phyloP scores from a whole-genome alignment of 148 eudicot species.

The Vaccinium vitisidaea region DNA sequence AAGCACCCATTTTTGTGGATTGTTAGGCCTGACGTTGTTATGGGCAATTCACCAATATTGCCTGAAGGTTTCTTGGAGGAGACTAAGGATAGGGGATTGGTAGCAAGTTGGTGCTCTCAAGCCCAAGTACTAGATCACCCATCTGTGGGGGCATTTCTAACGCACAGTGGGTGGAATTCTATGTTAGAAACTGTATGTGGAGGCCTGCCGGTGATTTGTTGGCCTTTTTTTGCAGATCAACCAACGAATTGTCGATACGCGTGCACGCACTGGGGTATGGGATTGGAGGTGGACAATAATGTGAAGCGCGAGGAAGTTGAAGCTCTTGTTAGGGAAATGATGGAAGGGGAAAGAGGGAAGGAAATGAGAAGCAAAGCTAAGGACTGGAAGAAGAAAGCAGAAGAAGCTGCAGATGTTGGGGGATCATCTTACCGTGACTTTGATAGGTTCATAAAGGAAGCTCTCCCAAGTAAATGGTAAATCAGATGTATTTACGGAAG shows the following conservation, averaged over 20 bases:
- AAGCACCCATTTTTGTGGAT: not conserved
- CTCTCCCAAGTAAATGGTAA: not conserved
- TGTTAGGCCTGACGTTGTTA: slow-evolving; percentile 1
- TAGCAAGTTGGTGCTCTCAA: not conserved
- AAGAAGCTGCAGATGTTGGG: not conserved
- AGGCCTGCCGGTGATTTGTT: not conserved
- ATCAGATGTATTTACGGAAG: too few relatives aligned
- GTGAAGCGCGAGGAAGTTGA: not conserved
- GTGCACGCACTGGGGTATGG: not conserved
- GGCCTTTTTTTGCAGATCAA: not conserved
- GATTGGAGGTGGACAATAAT: not conserved
- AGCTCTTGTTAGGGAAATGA: not conserved
- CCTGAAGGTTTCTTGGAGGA: not conserved
- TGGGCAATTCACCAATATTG: not conserved
- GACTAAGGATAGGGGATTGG: not conserved
- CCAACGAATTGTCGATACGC: not conserved
- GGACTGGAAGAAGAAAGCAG: not conserved
- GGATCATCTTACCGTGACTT: not conserved
- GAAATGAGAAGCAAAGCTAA: not conserved
- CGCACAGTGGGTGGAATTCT: not conserved
- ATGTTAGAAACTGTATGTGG: not conserved
- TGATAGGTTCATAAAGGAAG: not conserved
- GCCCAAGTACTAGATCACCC: not conserved
- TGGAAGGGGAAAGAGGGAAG: not conserved
- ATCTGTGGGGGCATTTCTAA: not conserved